Evolutionary conservation across 176 grass and related monocot species (phyloP).

Genomic region (Oropetium thomaeum): DNA sequence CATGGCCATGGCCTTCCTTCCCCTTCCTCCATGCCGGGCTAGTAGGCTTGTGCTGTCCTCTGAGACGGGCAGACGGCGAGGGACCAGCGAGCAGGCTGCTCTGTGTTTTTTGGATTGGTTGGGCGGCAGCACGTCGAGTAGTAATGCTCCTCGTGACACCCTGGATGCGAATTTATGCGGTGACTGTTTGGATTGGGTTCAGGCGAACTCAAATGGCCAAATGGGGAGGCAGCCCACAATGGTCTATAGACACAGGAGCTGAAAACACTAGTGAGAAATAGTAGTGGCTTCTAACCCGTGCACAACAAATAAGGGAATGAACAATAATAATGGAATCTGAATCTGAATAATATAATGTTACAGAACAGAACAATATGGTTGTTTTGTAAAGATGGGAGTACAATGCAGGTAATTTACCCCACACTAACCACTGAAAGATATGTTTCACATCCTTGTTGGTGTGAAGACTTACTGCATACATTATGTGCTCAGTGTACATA

Average conservation of each 20-base stretch:
- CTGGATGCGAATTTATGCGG: not conserved
- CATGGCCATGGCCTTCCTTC: not conserved
- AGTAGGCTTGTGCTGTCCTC: not conserved
- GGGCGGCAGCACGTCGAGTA: conserved; percentile 26
- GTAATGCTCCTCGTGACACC: conserved; percentile 4
- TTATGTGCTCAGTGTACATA: not conserved
- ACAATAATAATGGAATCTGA: not conserved
- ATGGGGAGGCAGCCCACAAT: not conserved
- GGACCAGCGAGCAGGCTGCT: conserved; percentile 29
- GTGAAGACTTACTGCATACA: not conserved
- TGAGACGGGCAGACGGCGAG: not conserved
- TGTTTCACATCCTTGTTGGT: not conserved
- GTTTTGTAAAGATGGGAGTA: not conserved
- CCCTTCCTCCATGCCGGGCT: not conserved
- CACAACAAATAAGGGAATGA: no score
- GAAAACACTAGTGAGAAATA: not conserved
- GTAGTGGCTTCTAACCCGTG: not conserved
- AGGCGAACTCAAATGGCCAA: not conserved
- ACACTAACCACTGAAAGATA: not conserved
- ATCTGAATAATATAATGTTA: not conserved
- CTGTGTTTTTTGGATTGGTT: conserved; percentile 25
- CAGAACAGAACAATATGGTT: conserved; percentile 27
- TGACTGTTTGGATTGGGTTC: not conserved
- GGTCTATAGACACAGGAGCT: not conserved
- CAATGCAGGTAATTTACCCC: not conserved